phyloP scores from a whole-genome alignment of 371 early-diverging fungal species.

The Mucor irregularis region DNA sequence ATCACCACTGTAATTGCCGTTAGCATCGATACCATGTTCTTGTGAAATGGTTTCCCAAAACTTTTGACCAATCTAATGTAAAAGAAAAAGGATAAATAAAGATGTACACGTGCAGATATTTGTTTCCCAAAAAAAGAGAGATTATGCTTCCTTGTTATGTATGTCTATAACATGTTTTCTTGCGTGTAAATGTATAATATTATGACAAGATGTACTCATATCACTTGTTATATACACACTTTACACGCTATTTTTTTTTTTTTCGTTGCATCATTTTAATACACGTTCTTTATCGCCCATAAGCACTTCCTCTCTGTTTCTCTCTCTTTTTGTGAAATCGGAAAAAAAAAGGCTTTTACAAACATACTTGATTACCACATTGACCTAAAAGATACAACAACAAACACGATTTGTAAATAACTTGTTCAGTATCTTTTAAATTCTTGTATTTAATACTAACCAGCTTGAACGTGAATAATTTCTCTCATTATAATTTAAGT shows the following conservation, averaged over 20 bases:
- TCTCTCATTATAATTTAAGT: no score
- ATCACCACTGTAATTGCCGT: conserved; percentile 80
- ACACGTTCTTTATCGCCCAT: no score
- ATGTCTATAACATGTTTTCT: not conserved
- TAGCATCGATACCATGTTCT: conserved; percentile 88
- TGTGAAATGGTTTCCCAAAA: conserved; percentile 94
- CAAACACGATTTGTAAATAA: not conserved
- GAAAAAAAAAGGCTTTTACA: no score
- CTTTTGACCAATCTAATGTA: conserved; percentile 74
- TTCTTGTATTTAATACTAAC: conserved; percentile 50
- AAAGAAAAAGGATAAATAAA: conserved; percentile 2
- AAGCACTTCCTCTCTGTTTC: not conserved
- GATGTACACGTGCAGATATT: conserved; percentile 9
- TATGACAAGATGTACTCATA: no score
- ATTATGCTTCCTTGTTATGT: not conserved
- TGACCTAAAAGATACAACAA: conserved; percentile 54
- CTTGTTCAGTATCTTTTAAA: conserved; percentile 8
- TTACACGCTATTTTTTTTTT: no score
- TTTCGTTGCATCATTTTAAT: no score
- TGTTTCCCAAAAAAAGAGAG: not conserved
- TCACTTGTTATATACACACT: not conserved
- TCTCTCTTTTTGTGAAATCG: not conserved
- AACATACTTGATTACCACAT: conserved; percentile 83
- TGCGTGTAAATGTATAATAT: no score
- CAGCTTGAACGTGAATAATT: conserved; percentile 99